Base-by-base conservation (phyloP, 192 early-diverging fungal species). In the Gamsiella multidivaricata region DNA sequence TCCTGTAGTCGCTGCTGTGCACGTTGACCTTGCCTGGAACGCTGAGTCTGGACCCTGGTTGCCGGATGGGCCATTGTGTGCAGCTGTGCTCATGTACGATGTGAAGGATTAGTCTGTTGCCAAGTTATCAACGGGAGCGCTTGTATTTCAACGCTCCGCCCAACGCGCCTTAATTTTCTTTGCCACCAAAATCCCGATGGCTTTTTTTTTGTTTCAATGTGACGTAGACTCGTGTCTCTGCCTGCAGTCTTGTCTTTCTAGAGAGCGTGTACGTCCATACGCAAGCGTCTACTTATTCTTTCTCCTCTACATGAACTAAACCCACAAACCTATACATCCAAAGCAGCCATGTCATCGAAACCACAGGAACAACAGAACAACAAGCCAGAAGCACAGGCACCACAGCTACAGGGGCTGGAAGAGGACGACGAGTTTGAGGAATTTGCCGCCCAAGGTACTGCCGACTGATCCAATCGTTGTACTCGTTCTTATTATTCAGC, bases 391-490 rank as follows among this genome's bases (percentile, higher is more conserved):
- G 55, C 69, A 60, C 56, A 65, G 25, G 62, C 65, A 45, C 87
- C 91, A 32, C 88, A 89, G 51, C 67, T 92, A 18, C 85, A 87
- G 22, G 83, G 85, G n/a, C 81, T 95, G 42, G 92, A 94, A 70
- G 94, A 95, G 57, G 95, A 97, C 84, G 95, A 97, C 69, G 95
- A 97, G 68, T 97, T 97, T 84, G 94, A 97, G 74, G 95, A 97
- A 79, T 97, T 97, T 84, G 83, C 85, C 50, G 86, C 85, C 28
- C 93, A 97, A 85, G 90, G 94, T 94, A 84, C 47, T n/a, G n/a
- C n/a, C n/a, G n/a, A n/a, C n/a, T n/a, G n/a, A n/a, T n/a, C n/a
- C n/a, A n/a, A n/a, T n/a, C n/a, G n/a, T n/a, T n/a, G n/a, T n/a
- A n/a, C n/a, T n/a, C n/a, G n/a, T n/a, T n/a, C n/a, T n/a, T n/a